Evolutionary conservation across 371 early-diverging fungal genomes (phyloP).

Genomic region (Mortierella sp.): DNA sequence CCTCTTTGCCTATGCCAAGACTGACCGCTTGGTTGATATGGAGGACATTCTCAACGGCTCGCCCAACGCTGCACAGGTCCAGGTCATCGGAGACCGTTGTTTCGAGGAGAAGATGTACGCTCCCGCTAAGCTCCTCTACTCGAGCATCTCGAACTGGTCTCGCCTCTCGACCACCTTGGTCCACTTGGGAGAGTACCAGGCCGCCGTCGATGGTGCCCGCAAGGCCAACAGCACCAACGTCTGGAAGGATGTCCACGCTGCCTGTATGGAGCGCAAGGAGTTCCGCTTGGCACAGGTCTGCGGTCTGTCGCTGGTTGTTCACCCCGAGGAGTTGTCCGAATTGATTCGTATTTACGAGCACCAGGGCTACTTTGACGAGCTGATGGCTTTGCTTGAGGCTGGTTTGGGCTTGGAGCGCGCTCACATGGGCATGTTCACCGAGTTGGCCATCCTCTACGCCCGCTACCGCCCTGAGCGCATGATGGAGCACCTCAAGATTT

Average conservation of each 20-base stretch:
- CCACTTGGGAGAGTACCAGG: conserved; percentile 93
- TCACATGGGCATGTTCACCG: conserved; percentile 99
- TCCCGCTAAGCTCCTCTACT: conserved; percentile 95
- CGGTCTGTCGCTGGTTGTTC: conserved; percentile 95
- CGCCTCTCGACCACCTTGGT: conserved; percentile 96
- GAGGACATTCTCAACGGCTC: conserved; percentile 90
- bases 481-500: conserved; percentile 97
- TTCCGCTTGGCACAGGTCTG: conserved; percentile 98
- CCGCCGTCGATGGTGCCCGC: conserved; percentile 97
- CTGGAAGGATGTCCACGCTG: conserved; percentile 97
- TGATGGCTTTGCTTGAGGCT: conserved; percentile 91
- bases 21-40: conserved; percentile 90
- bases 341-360: conserved; percentile 90
- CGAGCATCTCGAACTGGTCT: conserved; percentile 96
- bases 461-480: conserved; percentile 94
- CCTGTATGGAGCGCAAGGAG: conserved; percentile 95
- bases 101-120: conserved; percentile 92
- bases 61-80: conserved; percentile 96
- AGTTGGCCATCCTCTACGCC: conserved; percentile 95
- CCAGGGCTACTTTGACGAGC: conserved; percentile 91
- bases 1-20: conserved; percentile 96
- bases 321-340: conserved; percentile 96
- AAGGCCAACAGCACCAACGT: conserved; percentile 97
- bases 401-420: conserved; percentile 97
- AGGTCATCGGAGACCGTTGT: conserved; percentile 96